Conservation (phyloP, 2,329 filamentous ascomycete genomes). For the Atkinsonella hypoxylon region DNA sequence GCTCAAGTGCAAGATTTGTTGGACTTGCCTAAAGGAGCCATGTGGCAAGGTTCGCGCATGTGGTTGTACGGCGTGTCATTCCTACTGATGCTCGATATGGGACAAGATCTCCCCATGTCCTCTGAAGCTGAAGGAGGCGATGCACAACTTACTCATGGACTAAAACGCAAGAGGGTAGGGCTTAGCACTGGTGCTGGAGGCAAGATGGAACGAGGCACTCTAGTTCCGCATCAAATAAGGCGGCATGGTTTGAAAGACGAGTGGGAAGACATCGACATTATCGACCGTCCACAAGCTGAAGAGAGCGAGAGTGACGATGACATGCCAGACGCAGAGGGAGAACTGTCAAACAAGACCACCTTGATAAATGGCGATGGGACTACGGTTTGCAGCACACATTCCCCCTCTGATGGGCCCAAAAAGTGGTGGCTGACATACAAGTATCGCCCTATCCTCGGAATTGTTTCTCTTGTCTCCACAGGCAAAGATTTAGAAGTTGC, state of each 20-base stretch:
- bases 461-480: slow-evolving; percentile 34
- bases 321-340: slow-evolving; percentile 22
- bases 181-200: slow-evolving; percentile 39
- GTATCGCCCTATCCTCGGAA: slow-evolving; percentile 83
- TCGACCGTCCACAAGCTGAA: slow-evolving; percentile 24
- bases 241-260: slow-evolving; percentile 29
- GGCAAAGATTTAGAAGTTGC: slow-evolving; percentile 59
- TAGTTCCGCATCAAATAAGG: slow-evolving; percentile 32
- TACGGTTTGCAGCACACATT: slow-evolving; percentile 5
- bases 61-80: slow-evolving; percentile 85
- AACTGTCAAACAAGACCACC: slow-evolving; percentile 23
- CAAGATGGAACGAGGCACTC: slow-evolving; percentile 34
- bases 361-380: slow-evolving; percentile 11
- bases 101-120: slow-evolving; percentile 47
- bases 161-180: slow-evolving; percentile 42
- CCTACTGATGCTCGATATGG: slow-evolving; percentile 85
- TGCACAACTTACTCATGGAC: slow-evolving; percentile 19
- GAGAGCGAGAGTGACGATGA: slow-evolving; percentile 26
- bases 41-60: slow-evolving; percentile 70
- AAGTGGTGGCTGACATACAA: slow-evolving; percentile 76
- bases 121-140: slow-evolving; percentile 19
- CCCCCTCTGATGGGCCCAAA: slow-evolving; percentile 17
- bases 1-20: slow-evolving; percentile 60
- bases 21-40: slow-evolving; percentile 69
- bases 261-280: slow-evolving; percentile 26